Percentiles rank a stretch among this genome's conserved stretches.
phyloP scores from a whole-genome alignment of 208 protist genomes.

The Leishmania amazonensis region DNA sequence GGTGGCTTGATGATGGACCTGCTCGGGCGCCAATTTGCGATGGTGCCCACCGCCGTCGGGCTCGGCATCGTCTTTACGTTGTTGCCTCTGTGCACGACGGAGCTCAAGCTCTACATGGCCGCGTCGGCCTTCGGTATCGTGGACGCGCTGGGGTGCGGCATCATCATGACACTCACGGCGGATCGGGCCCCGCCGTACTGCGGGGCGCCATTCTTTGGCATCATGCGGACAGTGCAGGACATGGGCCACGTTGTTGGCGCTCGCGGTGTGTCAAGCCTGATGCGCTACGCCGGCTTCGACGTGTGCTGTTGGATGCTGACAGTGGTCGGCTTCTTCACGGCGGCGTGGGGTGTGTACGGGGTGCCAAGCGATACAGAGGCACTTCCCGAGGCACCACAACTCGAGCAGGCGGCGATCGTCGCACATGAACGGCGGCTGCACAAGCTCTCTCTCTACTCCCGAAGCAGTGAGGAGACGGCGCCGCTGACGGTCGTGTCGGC shows the following conservation, averaged over 20 bases:
- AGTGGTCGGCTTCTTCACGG: conserved; percentile 43
- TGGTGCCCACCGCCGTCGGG: conserved; percentile 58
- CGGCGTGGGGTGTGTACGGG: conserved; percentile 48
- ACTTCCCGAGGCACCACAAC: conserved; percentile 25
- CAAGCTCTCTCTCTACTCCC: conserved; percentile 1
- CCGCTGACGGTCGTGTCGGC: conserved; percentile 11
- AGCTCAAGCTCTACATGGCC: conserved; percentile 46
- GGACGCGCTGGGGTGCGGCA: conserved; percentile 79
- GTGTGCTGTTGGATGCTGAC: conserved; percentile 54
- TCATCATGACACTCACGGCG: conserved; percentile 82
- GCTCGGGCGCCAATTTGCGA: conserved; percentile 58
- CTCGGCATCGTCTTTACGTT: conserved; percentile 60
- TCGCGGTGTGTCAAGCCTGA: conserved; percentile 40
- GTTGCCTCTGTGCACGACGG: conserved; percentile 47
- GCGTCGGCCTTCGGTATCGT: conserved; percentile 60
- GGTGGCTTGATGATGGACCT: conserved; percentile 79
- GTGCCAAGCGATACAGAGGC: conserved; percentile 43
- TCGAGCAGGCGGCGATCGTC: conserved; percentile 18
- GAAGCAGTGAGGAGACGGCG: conserved; percentile 15
- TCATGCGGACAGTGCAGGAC: conserved; percentile 86
- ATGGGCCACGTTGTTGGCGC: conserved; percentile 69
- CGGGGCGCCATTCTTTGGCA: conserved; percentile 77
- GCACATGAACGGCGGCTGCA: background rate
- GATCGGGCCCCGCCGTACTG: conserved; percentile 59
- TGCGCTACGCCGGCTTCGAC: conserved; percentile 40